phyloP scores from a whole-genome alignment of 2,329 filamentous ascomycete species.

The Xylaria digitata region DNA sequence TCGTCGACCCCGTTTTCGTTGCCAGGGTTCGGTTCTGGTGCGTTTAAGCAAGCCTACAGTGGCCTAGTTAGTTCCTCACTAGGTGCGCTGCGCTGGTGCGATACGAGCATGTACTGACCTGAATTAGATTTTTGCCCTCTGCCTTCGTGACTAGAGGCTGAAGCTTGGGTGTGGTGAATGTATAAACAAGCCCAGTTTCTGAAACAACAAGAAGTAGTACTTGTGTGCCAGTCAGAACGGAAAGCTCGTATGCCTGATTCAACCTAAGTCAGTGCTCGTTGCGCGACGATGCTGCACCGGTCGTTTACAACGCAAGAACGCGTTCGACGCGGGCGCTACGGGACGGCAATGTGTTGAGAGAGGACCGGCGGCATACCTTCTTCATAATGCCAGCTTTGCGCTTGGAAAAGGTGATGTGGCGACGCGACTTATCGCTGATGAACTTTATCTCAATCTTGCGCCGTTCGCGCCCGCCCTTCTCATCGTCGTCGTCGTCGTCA shows the following conservation, averaged over 20 bases:
- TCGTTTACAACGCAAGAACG: slow-evolving; percentile 20
- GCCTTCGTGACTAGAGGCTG: slow-evolving; percentile 98
- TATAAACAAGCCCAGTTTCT: slow-evolving; percentile 96
- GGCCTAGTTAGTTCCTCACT: slow-evolving; percentile 49
- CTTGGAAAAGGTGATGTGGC: slow-evolving; percentile 99
- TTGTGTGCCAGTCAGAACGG: slow-evolving; percentile 96
- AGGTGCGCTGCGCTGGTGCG: slow-evolving; percentile 8
- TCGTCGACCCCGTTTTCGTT: slow-evolving; percentile 85
- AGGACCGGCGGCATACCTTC: slow-evolving; percentile 75
- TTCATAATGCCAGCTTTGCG: slow-evolving; percentile 99
- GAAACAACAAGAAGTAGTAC: slow-evolving; percentile 96
- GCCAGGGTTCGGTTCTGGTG: slow-evolving; percentile 86
- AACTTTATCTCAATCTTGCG: slow-evolving; percentile 99
- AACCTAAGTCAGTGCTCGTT: slow-evolving; percentile 41
- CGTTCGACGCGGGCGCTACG: slow-evolving; percentile 38
- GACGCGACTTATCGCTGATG: slow-evolving; percentile 99
- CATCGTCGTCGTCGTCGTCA: slow-evolving; percentile 96
- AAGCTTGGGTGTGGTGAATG: slow-evolving; percentile 97
- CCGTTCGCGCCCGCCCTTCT: slow-evolving; percentile 96
- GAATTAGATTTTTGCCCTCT: slow-evolving; percentile 98
- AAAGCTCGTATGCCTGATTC: slow-evolving; percentile 90
- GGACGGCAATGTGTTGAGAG: slow-evolving; percentile 25
- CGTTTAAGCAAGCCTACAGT: slow-evolving; percentile 89
- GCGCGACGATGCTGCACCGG: slow-evolving; percentile 26
- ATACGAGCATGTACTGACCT: slow-evolving; percentile 67